phyloP scores from a whole-genome alignment of 352 stramenopile genomes.

The Globisporangium ultimum region DNA sequence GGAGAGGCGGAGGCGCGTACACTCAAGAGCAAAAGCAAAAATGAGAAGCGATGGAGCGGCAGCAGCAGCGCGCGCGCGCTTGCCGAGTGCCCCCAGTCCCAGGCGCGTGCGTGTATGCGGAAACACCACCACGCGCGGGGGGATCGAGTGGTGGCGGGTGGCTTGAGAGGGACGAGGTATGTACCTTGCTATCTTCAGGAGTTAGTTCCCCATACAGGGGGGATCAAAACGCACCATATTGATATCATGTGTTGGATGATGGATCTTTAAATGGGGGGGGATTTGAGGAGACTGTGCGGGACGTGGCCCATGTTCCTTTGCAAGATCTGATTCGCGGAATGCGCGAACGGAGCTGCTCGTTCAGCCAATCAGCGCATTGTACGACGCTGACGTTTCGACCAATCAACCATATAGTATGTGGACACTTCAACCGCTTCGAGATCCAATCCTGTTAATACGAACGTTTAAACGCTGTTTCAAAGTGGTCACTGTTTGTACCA shows the following conservation, averaged over 20 bases:
- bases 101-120: background rate
- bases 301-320: conserved; percentile 55
- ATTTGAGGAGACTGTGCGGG: conserved; percentile 1
- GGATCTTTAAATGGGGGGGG: background rate
- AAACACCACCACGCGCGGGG: background rate
- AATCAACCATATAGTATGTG: background rate
- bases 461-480: too few species aligned
- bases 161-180: background rate
- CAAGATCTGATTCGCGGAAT: conserved; percentile 32
- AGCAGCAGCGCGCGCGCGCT: too few species aligned
- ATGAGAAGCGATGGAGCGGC: conserved; percentile 26
- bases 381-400: background rate
- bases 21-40: conserved; percentile 55
- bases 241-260: background rate
- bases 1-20: conserved; percentile 22
- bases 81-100: too few species aligned
- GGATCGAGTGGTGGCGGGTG: conserved; percentile 7
- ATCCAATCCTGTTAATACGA: too few species aligned
- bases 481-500: too few species aligned
- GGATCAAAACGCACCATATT: too few species aligned
- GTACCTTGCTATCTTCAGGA: too few species aligned
- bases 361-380: background rate
- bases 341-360: background rate
- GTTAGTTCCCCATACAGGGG: too few species aligned
- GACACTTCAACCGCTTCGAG: background rate